These are phyloP conservation scores for Stereum hirsutum DNA, from an alignment of 1,284 basidiomycete species.

Conservation along the genomic window DNA sequence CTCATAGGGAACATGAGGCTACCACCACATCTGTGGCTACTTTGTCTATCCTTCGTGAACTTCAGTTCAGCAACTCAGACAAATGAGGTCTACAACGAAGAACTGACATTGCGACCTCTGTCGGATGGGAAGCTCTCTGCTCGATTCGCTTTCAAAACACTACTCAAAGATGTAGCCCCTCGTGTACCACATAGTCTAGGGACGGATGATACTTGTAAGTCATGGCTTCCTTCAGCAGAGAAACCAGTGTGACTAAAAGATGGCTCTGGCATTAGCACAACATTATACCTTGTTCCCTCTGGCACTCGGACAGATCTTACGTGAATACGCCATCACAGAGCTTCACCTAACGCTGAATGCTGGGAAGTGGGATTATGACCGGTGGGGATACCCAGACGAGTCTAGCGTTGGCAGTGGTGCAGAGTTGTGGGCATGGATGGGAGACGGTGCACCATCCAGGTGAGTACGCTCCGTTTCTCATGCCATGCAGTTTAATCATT, in stretches of 20 bases:
- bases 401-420: constrained; percentile 77
- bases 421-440: constrained; percentile 87
- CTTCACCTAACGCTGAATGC: constrained; percentile 84
- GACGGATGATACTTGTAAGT: constrained; percentile 41
- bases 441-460: constrained; percentile 42
- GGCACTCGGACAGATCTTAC: constrained; percentile 77
- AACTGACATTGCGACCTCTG: constrained; percentile 66
- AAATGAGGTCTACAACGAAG: constrained; percentile 65
- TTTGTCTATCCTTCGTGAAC: no score
- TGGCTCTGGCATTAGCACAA: constrained; percentile 37
- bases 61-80: no score
- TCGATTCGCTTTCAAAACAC: constrained; percentile 76
- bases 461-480: constrained; percentile 23
- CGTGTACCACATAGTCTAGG: constrained; percentile 40
- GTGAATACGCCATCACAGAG: constrained; percentile 78
- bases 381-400: constrained; percentile 80
- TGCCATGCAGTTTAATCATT: background rate
- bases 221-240: constrained; percentile 13
- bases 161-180: constrained; percentile 44
- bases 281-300: constrained; percentile 85
- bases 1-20: no score
- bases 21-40: no score
- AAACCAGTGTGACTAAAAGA: background rate
- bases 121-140: constrained; percentile 80
- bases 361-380: constrained; percentile 83